Evolutionary conservation across 768 basidiomycete species (phyloP).

Genomic region (Macrocybe gigantea): DNA sequence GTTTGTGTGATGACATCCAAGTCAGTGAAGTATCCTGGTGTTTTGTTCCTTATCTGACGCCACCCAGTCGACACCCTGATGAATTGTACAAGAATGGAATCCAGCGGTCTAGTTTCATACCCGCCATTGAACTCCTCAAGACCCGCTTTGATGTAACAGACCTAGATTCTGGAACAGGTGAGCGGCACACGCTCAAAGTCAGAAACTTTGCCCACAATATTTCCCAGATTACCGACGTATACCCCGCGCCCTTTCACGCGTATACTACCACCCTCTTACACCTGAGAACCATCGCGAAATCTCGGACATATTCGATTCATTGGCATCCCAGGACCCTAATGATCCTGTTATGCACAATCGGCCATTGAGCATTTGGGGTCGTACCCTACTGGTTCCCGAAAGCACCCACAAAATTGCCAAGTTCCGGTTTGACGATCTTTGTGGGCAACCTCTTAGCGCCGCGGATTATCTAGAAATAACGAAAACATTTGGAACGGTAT

Average conservation of each 20-base stretch:
- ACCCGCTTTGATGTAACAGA: slow-evolving; percentile 82
- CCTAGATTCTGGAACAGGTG: slow-evolving; percentile 92
- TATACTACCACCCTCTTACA: slow-evolving; percentile 83
- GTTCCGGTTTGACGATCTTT: slow-evolving; percentile 83
- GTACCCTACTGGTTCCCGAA: slow-evolving; percentile 72
- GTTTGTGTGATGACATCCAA: slow-evolving; percentile 97
- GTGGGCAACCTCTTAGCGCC: slow-evolving; percentile 85
- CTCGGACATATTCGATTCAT: slow-evolving; percentile 74
- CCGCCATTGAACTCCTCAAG: slow-evolving; percentile 92
- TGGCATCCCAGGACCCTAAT: slow-evolving; percentile 47
- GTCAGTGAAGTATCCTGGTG: slow-evolving; percentile 39
- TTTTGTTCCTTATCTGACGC: not conserved
- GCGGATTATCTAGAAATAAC: slow-evolving; percentile 97
- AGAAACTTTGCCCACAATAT: slow-evolving; percentile 3
- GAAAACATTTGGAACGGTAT: slow-evolving; percentile 80
- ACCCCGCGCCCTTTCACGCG: slow-evolving; percentile 87
- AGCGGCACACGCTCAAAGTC: slow-evolving; percentile 11
- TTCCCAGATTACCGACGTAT: slow-evolving; percentile 86
- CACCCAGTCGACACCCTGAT: slow-evolving; percentile 85
- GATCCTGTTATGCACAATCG: slow-evolving; percentile 59
- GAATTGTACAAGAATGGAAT: slow-evolving; percentile 99
- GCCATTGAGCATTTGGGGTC: slow-evolving; percentile 83
- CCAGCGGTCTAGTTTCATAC: slow-evolving; percentile 90
- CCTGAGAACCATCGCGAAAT: slow-evolving; percentile 64
- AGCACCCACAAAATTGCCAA: slow-evolving; percentile 77